Evolutionary conservation across 495 filamentous ascomycete species (phyloP).

Genomic region (Aspergillus campestris): DNA sequence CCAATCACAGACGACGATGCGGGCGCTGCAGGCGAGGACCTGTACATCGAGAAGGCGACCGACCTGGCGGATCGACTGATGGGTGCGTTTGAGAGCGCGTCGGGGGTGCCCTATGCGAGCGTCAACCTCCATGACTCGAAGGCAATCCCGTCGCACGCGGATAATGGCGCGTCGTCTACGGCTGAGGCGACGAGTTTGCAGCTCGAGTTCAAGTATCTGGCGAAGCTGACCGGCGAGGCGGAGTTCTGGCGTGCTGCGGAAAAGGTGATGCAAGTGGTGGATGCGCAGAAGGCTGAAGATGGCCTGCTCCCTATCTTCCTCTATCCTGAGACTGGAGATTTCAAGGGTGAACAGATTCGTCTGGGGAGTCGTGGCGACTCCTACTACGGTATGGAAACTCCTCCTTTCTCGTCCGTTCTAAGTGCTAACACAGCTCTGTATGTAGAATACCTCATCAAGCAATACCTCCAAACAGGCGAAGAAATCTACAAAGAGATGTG

Average conservation of each 20-base stretch:
- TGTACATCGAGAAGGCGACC: slow-evolving; percentile 93
- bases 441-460: slow-evolving; percentile 88
- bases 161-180: slow-evolving; percentile 86
- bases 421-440: slow-evolving; percentile 3
- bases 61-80: slow-evolving; percentile 83
- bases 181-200: slow-evolving; percentile 89
- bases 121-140: slow-evolving; percentile 71
- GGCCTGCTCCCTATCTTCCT: slow-evolving; percentile 90
- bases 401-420: not conserved
- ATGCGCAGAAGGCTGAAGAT: slow-evolving; percentile 66
- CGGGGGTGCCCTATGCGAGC: slow-evolving; percentile 83
- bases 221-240: slow-evolving; percentile 86
- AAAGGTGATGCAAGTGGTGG: slow-evolving; percentile 82
- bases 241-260: slow-evolving; percentile 87
- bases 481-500: slow-evolving; percentile 88
- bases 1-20: slow-evolving; percentile 56
- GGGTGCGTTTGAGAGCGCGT: slow-evolving; percentile 76
- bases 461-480: slow-evolving; percentile 85
- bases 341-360: slow-evolving; percentile 76
- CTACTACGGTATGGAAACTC: slow-evolving; percentile 62
- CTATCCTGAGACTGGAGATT: slow-evolving; percentile 66
- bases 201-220: slow-evolving; percentile 95
- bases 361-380: slow-evolving; percentile 91
- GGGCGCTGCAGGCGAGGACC: slow-evolving; percentile 66
- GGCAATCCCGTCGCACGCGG: slow-evolving; percentile 70